phyloP scores from a whole-genome alignment of 176 grass and related monocot genomes.

The Carex kokanica region DNA sequence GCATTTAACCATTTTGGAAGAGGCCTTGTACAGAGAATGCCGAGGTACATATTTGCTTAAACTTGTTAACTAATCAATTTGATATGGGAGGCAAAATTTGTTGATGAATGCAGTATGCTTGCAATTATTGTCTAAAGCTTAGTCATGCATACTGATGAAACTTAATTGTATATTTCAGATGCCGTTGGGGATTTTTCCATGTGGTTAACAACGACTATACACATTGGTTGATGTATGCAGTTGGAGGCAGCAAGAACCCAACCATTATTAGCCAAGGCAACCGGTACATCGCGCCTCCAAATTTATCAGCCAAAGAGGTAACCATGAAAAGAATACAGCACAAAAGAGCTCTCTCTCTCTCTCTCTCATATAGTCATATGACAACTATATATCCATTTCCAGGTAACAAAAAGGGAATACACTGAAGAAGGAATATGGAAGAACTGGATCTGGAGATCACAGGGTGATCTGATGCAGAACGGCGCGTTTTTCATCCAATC shows the following conservation, averaged over 20 bases:
- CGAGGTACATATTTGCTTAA: conserved; percentile 24
- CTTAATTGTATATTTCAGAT: conserved; percentile 8
- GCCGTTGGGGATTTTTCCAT: conserved; percentile 60
- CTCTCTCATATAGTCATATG: neutral
- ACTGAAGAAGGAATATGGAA: conserved; percentile 48
- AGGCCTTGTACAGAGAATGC: conserved; percentile 86
- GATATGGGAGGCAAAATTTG: neutral
- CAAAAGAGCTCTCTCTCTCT: neutral
- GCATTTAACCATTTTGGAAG: conserved; percentile 85
- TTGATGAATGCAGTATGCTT: neutral
- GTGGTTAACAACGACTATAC: conserved; percentile 81
- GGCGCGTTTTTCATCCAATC: conserved; percentile 51
- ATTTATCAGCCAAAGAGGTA: conserved; percentile 45
- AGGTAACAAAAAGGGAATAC: conserved; percentile 55
- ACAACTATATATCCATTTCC: neutral
- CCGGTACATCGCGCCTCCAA: conserved; percentile 57
- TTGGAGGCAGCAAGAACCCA: conserved; percentile 51
- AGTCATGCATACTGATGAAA: neutral
- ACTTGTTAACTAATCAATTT: neutral
- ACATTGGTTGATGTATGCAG: conserved; percentile 73
- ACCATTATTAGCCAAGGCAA: conserved; percentile 75
- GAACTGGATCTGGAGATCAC: conserved; percentile 72
- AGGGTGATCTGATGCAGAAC: conserved; percentile 62
- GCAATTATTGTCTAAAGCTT: neutral
- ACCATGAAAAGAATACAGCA: neutral